Base-by-base conservation (phyloP, 768 basidiomycete species). In the Boletus speciosus region DNA sequence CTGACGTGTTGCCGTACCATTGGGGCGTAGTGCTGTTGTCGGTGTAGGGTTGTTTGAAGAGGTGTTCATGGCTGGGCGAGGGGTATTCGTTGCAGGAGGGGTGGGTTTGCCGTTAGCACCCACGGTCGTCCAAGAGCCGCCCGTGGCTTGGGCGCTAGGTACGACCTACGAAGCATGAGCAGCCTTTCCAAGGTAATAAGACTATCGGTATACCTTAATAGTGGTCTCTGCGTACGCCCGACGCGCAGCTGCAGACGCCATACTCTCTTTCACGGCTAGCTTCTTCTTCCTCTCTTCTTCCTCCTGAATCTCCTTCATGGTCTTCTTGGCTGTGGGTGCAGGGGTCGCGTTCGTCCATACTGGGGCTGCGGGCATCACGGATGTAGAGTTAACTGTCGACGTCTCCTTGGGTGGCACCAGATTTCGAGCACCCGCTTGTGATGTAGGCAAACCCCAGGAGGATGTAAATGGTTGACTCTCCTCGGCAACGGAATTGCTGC, bases 251-350 rank as follows among this genome's bases (percentile, higher is more conserved):
- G 80, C 75, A 12, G 81, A 73, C 9, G 79, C 79, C 50, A 76
- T 75, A 49, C 78, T 83, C 58, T 89, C 84, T 68, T 85, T 86
- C 7, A 74, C 71, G 1, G 77, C 77, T 29, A 73, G 62, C 71
- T 85, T 89, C 77, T 93, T 94, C 57, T 88, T 81, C 58, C 76
- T 81, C 71, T 96, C 93, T 66, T 99, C 97, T 63, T 99, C 97
- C 71, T 98, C 96, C 66, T 96, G 92, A 38, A 99, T 99, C 75
- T 99, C 94, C 76, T 96, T 98, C 86, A 99, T 87, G 2, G 91
- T 90, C 78, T 93, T 97, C 78, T 93, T 95, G 7, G 79, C 67
- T 3, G 76, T 67, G 10, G 74, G 73, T 7, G 78, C 70, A 65
- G 84, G 85, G 25, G 71, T 73, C 15, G 80, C 73, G 61, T 78